Percentiles rank a stretch among this genome's conserved stretches.
Conservation (phyloP, 495 filamentous ascomycete species). For the Bacidia rubella region DNA sequence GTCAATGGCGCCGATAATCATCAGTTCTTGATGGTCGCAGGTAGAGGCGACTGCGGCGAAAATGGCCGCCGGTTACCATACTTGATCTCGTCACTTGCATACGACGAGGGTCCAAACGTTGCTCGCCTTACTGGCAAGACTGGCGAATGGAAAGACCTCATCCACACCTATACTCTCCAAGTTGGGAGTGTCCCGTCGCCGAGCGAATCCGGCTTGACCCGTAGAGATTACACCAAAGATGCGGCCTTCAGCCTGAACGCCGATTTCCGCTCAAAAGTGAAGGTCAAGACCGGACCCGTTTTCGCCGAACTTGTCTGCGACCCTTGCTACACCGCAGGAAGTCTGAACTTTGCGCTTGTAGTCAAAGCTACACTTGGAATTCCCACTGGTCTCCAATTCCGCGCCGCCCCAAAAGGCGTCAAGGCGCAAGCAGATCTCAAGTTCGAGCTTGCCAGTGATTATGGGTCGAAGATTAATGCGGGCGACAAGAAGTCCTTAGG, state of each 20-base stretch:
- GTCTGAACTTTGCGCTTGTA: neutral
- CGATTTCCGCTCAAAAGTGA: neutral
- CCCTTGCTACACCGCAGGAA: neutral
- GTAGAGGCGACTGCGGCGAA: constrained; percentile 25
- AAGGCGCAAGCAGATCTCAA: neutral
- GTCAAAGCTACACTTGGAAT: neutral
- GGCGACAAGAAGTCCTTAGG: neutral
- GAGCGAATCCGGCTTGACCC: neutral
- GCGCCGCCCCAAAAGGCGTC: neutral
- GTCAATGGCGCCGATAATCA: constrained; percentile 25
- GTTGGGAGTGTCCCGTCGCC: neutral
- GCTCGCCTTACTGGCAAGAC: constrained; percentile 19
- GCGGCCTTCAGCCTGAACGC: neutral
- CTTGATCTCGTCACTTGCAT: constrained; percentile 21
- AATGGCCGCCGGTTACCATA: constrained; percentile 25
- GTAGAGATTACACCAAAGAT: neutral
- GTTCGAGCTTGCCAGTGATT: neutral
- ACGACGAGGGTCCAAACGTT: constrained; percentile 20
- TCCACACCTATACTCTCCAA: neutral
- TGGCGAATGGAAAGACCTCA: constrained; percentile 21
- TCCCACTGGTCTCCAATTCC: neutral
- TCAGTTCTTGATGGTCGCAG: constrained; percentile 29
- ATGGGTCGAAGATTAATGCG: neutral
- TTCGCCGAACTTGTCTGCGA: constrained; percentile 1
- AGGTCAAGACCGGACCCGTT: neutral